Percentiles rank a stretch among this genome's conserved stretches.
These are phyloP conservation scores for Parvularia atlantis DNA, from an alignment of 78 protist genomes.

Conservation along the genomic window DNA sequence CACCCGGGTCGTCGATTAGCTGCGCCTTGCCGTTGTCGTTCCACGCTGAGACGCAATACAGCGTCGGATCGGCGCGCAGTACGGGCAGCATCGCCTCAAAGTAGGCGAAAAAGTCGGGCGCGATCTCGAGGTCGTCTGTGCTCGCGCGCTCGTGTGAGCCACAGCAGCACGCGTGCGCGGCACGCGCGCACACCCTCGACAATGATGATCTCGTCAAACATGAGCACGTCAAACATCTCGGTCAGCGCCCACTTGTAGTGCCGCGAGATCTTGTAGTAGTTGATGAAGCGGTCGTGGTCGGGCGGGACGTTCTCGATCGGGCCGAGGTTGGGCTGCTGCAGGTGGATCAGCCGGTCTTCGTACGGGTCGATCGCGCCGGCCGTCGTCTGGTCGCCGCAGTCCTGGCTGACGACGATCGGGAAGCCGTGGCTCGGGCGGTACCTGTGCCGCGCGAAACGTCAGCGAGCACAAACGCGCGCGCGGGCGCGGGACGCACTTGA, in stretches of 20 bases:
- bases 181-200: conserved; percentile 33
- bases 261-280: conserved; percentile 29
- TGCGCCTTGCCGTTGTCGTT: conserved; percentile 65
- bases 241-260: conserved; percentile 44
- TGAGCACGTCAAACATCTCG: conserved; percentile 7
- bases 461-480: too few relatives aligned
- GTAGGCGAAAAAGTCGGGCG: conserved; percentile 75
- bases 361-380: neutral
- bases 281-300: too few relatives aligned
- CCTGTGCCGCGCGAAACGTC: neutral
- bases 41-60: conserved; percentile 68
- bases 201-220: conserved; percentile 27
- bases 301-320: neutral
- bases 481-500: too few relatives aligned
- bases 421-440: neutral
- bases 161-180: neutral
- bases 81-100: conserved; percentile 44
- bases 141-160: neutral
- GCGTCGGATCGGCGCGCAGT: conserved; percentile 10
- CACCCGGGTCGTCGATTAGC: conserved; percentile 13
- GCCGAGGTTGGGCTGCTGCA: neutral
- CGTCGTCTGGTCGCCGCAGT: neutral
- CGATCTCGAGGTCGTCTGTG: conserved; percentile 57
- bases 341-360: neutral
- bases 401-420: neutral